Base-by-base conservation (phyloP, 495 filamentous ascomycete species). In the Penicillium arizonense region DNA sequence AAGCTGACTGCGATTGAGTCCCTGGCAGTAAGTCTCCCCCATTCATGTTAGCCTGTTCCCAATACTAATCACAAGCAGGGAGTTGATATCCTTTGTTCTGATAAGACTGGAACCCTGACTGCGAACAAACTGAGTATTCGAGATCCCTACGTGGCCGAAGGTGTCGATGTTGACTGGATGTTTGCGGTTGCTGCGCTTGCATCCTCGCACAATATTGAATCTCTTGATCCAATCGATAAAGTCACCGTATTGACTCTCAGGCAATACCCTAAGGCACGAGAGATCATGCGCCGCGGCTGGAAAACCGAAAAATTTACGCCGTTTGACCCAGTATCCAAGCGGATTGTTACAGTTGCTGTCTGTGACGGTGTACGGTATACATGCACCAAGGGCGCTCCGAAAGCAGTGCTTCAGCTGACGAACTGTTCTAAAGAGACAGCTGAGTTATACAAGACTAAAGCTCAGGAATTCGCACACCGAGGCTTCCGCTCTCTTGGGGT, bases 1-100 rank as follows among this genome's bases (percentile, higher is more conserved):
- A 96, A 96, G 78, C 83, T 96, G 46, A 91, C 89, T 39, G 91
- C 91, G 47, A 96, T 96, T 55, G 91, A 96, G 75, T 96, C 91
- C 20, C 77, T 96, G 49, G 91, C 91, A 62, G 82, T 80, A 72
- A 35, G 76, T 70, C 24, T 1, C 13, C 0, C 12, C 35, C 10
- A 30, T 12, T 14, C 16, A 26, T 23, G 9, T 20, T 16, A 32
- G 4, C 38, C 1, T 30, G 16, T 11, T 4, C 24, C 16, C 26
- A 26, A 30, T 35, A 24, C 56, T 66, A 43, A 66, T 30, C 10
- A 11, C 12, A 20, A 21, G 4, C 37, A 82, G 78, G 91, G 89
- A 79, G 91, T 96, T 50, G 90, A 96, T 76, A 95, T 96, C 69
- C 85, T 96, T 56, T 97, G 92, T 81, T 97, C 92, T 38, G 92